A percentile compares a stretch with the other conserved stretches of the same genome.
Evolutionary conservation across 495 filamentous ascomycete species (phyloP).

Genomic region (Penicillium antarcticum): DNA sequence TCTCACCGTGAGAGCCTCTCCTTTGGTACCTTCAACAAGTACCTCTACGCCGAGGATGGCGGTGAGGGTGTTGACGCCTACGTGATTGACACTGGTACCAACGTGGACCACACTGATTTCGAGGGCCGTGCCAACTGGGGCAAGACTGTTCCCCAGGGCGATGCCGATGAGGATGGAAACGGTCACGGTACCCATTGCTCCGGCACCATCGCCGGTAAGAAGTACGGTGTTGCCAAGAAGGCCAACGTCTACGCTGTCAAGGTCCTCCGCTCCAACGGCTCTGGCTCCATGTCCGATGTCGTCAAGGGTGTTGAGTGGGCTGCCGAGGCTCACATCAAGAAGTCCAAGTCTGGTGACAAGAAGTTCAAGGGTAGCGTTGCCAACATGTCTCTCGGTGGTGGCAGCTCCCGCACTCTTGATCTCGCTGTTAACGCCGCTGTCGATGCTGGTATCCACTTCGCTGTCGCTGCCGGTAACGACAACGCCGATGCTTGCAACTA

Average conservation of each 20-base stretch:
- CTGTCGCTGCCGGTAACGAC: constrained; percentile 97
- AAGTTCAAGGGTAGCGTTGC: constrained; percentile 99
- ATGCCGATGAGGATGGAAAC: constrained; percentile 91
- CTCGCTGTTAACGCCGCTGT: constrained; percentile 92
- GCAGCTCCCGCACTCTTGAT: constrained; percentile 88
- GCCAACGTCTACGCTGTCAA: constrained; percentile 95
- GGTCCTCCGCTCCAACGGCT: constrained; percentile 95
- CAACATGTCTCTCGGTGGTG: constrained; percentile 98
- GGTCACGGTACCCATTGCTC: constrained; percentile 99
- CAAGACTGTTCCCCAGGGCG: constrained; percentile 84
- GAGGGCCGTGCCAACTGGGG: constrained; percentile 94
- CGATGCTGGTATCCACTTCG: constrained; percentile 87
- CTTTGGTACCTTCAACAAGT: constrained; percentile 97
- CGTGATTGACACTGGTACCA: constrained; percentile 97
- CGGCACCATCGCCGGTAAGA: constrained; percentile 94
- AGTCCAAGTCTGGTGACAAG: constrained; percentile 77
- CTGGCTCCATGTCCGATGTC: constrained; percentile 97
- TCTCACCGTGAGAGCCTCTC: constrained; percentile 84
- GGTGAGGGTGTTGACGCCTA: constrained; percentile 99
- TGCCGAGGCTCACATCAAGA: constrained; percentile 70
- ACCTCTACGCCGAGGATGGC: constrained; percentile 84
- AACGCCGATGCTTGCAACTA: constrained; percentile 99
- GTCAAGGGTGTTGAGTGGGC: constrained; percentile 98
- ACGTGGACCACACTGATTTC: constrained; percentile 91
- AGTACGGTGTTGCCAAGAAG: constrained; percentile 99